A percentile compares a stretch with the other conserved stretches of the same genome.
phyloP scores from a whole-genome alignment of 2,329 filamentous ascomycete genomes.

The Colletotrichum abscissum region DNA sequence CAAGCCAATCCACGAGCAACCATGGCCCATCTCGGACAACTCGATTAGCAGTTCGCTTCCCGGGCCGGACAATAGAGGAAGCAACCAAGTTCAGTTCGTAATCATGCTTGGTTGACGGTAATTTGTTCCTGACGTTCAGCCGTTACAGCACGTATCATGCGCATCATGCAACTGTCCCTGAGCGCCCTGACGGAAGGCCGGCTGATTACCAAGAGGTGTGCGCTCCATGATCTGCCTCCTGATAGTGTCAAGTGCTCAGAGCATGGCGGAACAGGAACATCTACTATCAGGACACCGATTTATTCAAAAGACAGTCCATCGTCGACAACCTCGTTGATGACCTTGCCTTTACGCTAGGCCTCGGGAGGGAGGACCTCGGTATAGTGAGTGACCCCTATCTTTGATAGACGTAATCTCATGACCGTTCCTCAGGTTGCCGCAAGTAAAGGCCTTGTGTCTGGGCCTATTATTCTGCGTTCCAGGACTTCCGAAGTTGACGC shows the following conservation, averaged over 20 bases:
- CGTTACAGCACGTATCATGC: constrained; percentile 63
- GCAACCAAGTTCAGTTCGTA: constrained; percentile 63
- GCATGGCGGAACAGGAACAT: constrained; percentile 69
- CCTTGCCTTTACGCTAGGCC: constrained; percentile 75
- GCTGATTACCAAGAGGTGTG: constrained; percentile 71
- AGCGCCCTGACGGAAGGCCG: constrained; percentile 66
- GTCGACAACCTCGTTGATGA: constrained; percentile 82
- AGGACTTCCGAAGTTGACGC: constrained; percentile 40
- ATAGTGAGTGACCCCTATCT: constrained; percentile 63
- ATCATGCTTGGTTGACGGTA: background rate
- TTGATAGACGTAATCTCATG: background rate
- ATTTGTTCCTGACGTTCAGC: background rate
- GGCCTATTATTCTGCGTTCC: constrained; percentile 59
- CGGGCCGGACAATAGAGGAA: constrained; percentile 59
- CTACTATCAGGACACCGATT: constrained; percentile 79
- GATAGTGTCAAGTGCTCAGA: background rate
- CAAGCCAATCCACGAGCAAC: constrained; percentile 9
- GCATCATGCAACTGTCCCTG: constrained; percentile 69
- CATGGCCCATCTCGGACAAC: background rate
- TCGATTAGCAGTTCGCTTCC: constrained; percentile 51
- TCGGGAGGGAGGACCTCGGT: constrained; percentile 74
- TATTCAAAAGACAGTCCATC: constrained; percentile 76
- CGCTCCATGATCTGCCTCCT: background rate
- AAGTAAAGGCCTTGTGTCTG: constrained; percentile 77
- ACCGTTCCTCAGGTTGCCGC: constrained; percentile 69